A percentile compares a stretch with the other conserved stretches of the same genome.
These are phyloP conservation scores for Leccinum incarnatum DNA, from an alignment of 768 basidiomycete genomes.

Conservation along the genomic window DNA sequence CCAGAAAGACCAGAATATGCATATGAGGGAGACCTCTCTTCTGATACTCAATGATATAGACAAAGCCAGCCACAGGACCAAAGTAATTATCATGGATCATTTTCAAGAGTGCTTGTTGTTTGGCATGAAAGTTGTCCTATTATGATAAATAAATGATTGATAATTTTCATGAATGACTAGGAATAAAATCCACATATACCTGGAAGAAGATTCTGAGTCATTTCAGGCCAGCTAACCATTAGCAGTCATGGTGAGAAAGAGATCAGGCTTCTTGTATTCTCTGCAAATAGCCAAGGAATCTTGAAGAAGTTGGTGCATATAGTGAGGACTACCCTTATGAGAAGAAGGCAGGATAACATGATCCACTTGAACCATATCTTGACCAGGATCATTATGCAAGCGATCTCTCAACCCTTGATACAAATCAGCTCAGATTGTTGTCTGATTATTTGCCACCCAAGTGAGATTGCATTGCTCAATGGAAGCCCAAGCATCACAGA, in stretches of 20 bases:
- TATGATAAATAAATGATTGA: no score
- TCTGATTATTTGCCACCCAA: background rate
- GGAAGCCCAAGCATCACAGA: background rate
- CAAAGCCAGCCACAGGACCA: slow-evolving; percentile 40
- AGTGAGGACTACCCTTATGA: slow-evolving; percentile 36
- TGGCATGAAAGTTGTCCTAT: slow-evolving; percentile 41
- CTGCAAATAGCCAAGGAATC: slow-evolving; percentile 46
- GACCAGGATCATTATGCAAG: background rate
- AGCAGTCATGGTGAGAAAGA: slow-evolving; percentile 53
- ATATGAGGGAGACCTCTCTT: background rate
- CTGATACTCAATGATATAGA: slow-evolving; percentile 46
- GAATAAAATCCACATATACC: slow-evolving; percentile 10
- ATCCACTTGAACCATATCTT: background rate
- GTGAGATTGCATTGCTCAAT: background rate
- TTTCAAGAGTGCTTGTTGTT: slow-evolving; percentile 37
- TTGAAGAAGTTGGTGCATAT: slow-evolving; percentile 44
- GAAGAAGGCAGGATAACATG: slow-evolving; percentile 31
- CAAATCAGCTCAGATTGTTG: background rate
- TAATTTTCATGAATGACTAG: background rate
- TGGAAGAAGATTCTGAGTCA: slow-evolving; percentile 35
- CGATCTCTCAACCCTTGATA: background rate
- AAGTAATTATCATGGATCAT: slow-evolving; percentile 40
- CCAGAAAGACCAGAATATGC: background rate
- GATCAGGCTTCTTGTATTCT: slow-evolving; percentile 35
- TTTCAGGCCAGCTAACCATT: slow-evolving; percentile 50